phyloP scores from a whole-genome alignment of 2,329 filamentous ascomycete genomes.

The Alternaria novae-zelandiae region DNA sequence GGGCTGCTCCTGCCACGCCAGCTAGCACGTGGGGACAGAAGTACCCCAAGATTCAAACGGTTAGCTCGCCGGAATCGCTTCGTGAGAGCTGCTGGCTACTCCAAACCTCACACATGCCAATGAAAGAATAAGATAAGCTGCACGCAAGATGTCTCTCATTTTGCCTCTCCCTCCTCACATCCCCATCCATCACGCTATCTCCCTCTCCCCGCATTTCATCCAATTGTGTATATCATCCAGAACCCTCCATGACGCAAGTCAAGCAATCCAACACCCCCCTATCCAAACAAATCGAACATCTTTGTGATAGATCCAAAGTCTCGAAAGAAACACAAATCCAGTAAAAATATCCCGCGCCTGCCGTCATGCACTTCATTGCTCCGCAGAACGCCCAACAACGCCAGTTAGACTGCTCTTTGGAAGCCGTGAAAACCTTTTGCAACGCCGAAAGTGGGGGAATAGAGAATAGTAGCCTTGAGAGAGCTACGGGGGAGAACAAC shows the following conservation, averaged over 20 bases:
- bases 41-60: not conserved
- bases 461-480: conserved; percentile 3
- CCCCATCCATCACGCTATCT: not conserved
- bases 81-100: not conserved
- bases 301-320: not conserved
- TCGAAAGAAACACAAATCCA: not conserved
- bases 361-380: conserved; percentile 1
- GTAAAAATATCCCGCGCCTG: not conserved
- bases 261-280: not conserved
- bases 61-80: not conserved
- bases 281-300: not conserved
- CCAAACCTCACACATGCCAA: not conserved
- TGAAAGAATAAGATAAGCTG: not conserved
- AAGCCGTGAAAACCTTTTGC: conserved; percentile 15
- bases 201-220: not conserved
- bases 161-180: not conserved
- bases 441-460: conserved; percentile 16
- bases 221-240: not conserved
- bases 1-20: not conserved
- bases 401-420: conserved; percentile 7
- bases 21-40: not conserved
- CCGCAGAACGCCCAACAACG: conserved; percentile 1
- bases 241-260: not conserved
- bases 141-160: not conserved
- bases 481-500: not conserved